Base-by-base conservation (phyloP, 495 filamentous ascomycete genomes). In the Aspergillus affinis region DNA sequence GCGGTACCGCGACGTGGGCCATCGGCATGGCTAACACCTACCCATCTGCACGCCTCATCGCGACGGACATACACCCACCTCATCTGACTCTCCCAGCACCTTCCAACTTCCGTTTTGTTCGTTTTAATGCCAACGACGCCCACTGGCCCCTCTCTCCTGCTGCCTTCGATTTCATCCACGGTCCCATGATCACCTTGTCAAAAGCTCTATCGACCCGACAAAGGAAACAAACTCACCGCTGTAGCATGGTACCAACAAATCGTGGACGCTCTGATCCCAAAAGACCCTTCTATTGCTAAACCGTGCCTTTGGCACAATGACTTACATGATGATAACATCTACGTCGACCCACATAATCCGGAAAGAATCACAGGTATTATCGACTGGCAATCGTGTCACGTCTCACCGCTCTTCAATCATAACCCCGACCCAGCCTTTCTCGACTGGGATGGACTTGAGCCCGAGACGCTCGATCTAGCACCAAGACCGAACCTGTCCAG, bases 281-380 rank as follows among this genome's bases (percentile, higher is more conserved):
- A 57, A n/a, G 63, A 69, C 44, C 45, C 49, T 48, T 55, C 64
- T 21, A 70, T 73, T 57, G 61, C 61, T 57, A 69, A 23, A 6
- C 69, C 74, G 10, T 62, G 47, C 58, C 61, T 78, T 57, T 78
- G 73, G 73, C 76, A 80, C 59, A 53, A 66, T 58, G 76, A 80
- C 65, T 59, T 80, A 26, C 71, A 78, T 53, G 64, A 66, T 66
- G 72, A 67, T 44, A 80, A 78, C 61, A 65, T 80, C 51, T 78
- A 72, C 41, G 68, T 78, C 23, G 69, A 70, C 64, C 70, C 67
- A 10, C 32, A 68, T 17, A 69, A 74, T 48, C 66, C 72, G 12
- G 70, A 54, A 65, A 65, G 57, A 17, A 72, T 74, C 44, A 69
- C 70, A 21, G 71, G 71, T 17, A 71, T 75, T 30, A 75, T 76